A percentile compares a stretch with the other conserved stretches of the same genome.
Conservation (phyloP, 768 basidiomycete species). For the Agaricus subrufescens region DNA sequence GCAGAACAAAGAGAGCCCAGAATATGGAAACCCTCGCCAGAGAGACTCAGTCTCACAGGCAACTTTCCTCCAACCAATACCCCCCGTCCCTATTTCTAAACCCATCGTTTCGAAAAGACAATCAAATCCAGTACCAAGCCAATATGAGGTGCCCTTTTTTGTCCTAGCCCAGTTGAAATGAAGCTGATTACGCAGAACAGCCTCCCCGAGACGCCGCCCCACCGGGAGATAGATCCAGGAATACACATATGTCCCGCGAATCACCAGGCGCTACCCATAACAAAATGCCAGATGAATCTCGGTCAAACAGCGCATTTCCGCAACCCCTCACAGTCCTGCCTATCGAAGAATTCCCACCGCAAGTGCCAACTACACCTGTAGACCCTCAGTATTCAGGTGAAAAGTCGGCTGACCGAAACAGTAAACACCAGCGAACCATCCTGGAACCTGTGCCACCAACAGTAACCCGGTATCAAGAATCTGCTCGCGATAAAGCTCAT, state of each 20-base stretch:
- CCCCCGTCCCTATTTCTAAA: neutral
- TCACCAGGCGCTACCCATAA: neutral
- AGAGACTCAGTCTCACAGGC: neutral
- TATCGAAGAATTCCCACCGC: neutral
- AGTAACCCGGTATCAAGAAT: neutral
- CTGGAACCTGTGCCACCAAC: neutral
- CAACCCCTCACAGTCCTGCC: neutral
- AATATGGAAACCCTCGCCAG: neutral
- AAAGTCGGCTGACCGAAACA: slow-evolving; percentile 1
- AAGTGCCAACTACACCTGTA: neutral
- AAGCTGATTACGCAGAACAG: neutral
- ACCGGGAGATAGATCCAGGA: neutral
- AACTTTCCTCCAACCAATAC: neutral
- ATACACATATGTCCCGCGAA: neutral
- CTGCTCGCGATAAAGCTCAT: neutral
- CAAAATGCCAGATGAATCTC: neutral
- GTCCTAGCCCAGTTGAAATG: neutral
- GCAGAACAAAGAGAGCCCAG: neutral
- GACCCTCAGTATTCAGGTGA: neutral
- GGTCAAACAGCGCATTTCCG: neutral
- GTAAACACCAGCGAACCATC: neutral
- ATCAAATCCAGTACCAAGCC: neutral
- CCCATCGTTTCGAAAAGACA: neutral
- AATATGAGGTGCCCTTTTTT: neutral
- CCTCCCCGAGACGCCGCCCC: neutral